Evolutionary conservation across 495 filamentous ascomycete species (phyloP).

Genomic region (Neurospora pannonica): DNA sequence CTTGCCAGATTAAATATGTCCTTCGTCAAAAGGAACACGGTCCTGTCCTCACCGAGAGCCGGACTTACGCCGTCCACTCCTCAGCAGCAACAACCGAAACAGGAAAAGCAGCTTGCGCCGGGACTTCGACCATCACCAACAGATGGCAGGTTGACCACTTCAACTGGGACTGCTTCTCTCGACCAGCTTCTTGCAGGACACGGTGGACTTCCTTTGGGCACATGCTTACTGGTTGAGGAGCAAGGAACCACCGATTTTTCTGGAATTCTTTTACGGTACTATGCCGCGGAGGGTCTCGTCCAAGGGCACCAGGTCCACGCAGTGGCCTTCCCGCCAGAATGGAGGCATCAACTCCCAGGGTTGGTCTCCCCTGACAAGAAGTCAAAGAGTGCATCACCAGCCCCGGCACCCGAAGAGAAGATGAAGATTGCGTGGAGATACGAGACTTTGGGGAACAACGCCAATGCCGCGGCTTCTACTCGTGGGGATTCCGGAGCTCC

Average conservation of each 20-base stretch:
- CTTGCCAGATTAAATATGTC: slow-evolving; percentile 49
- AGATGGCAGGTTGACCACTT: slow-evolving; percentile 81
- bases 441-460: slow-evolving; percentile 61
- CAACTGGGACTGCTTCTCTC: slow-evolving; percentile 77
- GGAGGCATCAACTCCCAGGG: slow-evolving; percentile 76
- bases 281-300: slow-evolving; percentile 85
- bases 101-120: slow-evolving; percentile 34
- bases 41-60: slow-evolving; percentile 39
- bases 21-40: slow-evolving; percentile 81
- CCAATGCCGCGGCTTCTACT: slow-evolving; percentile 42
- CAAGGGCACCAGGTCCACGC: slow-evolving; percentile 87
- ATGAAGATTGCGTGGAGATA: slow-evolving; percentile 99
- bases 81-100: slow-evolving; percentile 2
- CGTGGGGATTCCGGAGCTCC: slow-evolving; percentile 36
- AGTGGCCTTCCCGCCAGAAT: slow-evolving; percentile 66
- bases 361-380: slow-evolving; percentile 43
- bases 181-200: slow-evolving; percentile 83
- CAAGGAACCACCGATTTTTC: slow-evolving; percentile 92
- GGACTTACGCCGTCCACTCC: background rate
- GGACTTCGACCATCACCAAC: slow-evolving; percentile 82
- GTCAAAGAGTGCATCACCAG: slow-evolving; percentile 29
- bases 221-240: slow-evolving; percentile 74
- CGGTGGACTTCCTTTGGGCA: slow-evolving; percentile 77
- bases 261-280: slow-evolving; percentile 74
- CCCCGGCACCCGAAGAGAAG: slow-evolving; percentile 45